phyloP scores from a whole-genome alignment of 768 basidiomycete species.

The Tubosaeta sp. region DNA sequence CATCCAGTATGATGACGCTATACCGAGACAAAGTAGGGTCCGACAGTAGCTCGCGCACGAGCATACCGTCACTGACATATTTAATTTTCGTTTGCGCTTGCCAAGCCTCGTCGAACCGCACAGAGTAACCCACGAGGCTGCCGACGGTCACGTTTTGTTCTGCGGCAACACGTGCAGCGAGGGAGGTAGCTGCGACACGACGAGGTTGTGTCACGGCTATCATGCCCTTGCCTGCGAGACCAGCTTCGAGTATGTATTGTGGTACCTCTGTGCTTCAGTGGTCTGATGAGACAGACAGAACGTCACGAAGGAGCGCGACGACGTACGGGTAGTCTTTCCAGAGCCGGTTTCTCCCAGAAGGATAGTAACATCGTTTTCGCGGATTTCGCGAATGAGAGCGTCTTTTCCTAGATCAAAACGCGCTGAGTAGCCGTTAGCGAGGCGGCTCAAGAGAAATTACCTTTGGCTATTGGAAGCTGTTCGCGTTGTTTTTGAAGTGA shows the following conservation, averaged over 20 bases:
- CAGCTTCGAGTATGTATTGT: slow-evolving; percentile 87
- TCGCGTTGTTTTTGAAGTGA: slow-evolving; percentile 59
- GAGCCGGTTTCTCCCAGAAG: slow-evolving; percentile 97
- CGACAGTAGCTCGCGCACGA: slow-evolving; percentile 84
- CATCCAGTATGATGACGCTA: slow-evolving; percentile 88
- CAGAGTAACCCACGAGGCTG: slow-evolving; percentile 83
- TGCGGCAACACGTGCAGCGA: slow-evolving; percentile 85
- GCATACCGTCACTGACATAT: slow-evolving; percentile 97
- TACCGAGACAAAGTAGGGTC: slow-evolving; percentile 77
- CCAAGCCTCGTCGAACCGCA: slow-evolving; percentile 88
- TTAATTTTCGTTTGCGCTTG: slow-evolving; percentile 79
- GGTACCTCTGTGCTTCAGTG: slow-evolving; percentile 74
- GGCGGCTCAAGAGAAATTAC: slow-evolving; percentile 31
- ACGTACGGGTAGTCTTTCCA: slow-evolving; percentile 96
- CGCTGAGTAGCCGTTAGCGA: not conserved
- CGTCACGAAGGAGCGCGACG: not conserved
- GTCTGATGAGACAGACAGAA: slow-evolving; percentile 16
- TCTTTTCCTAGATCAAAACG: slow-evolving; percentile 53
- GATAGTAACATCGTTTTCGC: slow-evolving; percentile 77
- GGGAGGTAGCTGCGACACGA: slow-evolving; percentile 89
- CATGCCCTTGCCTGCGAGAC: slow-evolving; percentile 62
- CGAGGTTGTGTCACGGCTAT: slow-evolving; percentile 96
- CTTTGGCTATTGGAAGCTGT: slow-evolving; percentile 76
- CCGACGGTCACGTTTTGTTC: slow-evolving; percentile 78
- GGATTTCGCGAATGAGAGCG: slow-evolving; percentile 67